A percentile compares a stretch with the other conserved stretches of the same genome.
These are phyloP conservation scores for Corylus americana DNA, from an alignment of 306 rosid genomes.

Conservation along the genomic window DNA sequence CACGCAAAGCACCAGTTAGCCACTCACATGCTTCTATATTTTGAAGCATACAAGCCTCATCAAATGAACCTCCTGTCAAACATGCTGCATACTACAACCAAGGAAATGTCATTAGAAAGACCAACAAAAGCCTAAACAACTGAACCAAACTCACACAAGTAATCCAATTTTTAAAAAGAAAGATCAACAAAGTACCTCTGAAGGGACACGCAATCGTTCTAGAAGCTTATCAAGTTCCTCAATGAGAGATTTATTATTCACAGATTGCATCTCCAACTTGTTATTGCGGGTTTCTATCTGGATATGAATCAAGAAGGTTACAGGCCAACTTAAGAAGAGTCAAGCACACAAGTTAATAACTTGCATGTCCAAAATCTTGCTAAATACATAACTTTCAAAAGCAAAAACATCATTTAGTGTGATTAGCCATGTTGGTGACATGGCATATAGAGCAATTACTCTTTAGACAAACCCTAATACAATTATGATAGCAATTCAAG, in stretches of 20 bases:
- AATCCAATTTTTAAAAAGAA: conserved; percentile 5
- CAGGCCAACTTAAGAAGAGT: conserved; percentile 20
- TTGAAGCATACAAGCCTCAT: conserved; percentile 71
- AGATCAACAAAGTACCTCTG: conserved; percentile 58
- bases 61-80: conserved; percentile 82
- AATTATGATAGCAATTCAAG: neutral
- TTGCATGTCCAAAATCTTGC: neutral
- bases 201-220: conserved; percentile 72
- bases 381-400: neutral
- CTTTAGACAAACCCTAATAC: neutral
- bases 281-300: conserved; percentile 95
- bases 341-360: neutral
- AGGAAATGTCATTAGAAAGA: conserved; percentile 40
- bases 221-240: conserved; percentile 88
- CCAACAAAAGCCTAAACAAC: conserved; percentile 19
- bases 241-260: conserved; percentile 76
- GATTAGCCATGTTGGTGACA: too few species aligned
- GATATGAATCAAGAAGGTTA: conserved; percentile 25
- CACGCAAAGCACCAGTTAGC: conserved; percentile 72
- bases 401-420: neutral
- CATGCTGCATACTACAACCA: conserved; percentile 71
- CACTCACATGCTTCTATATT: conserved; percentile 91
- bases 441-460: conserved; percentile 7
- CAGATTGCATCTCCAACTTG: conserved; percentile 91
- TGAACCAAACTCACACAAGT: conserved; percentile 26